These are phyloP conservation scores for Chlamydomonas schloesseri DNA, from an alignment of 139 green algal species.

Conservation along the genomic window DNA sequence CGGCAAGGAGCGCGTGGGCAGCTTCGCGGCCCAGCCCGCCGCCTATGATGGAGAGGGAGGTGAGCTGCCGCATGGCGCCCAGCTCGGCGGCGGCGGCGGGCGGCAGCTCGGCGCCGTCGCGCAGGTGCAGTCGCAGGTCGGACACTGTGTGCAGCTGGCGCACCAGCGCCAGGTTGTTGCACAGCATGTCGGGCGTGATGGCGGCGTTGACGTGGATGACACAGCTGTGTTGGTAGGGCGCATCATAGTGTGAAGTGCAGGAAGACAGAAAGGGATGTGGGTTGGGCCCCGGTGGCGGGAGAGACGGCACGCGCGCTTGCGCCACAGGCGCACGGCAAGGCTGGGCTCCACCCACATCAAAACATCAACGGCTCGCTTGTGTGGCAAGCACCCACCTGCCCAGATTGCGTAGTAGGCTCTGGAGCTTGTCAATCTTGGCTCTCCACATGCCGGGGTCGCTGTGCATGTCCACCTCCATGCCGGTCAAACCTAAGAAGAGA, in stretches of 20 bases:
- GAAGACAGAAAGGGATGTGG: no score
- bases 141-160: constrained; percentile 23
- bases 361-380: no score
- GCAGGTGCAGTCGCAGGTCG: constrained; percentile 20
- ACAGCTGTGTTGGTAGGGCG: no score
- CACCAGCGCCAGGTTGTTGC: constrained; percentile 25
- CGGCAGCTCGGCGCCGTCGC: constrained; percentile 34
- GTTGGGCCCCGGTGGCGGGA: no score
- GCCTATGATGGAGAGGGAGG: constrained; percentile 1
- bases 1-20: constrained; percentile 1
- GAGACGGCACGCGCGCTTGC: no score
- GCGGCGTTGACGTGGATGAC: constrained; percentile 34
- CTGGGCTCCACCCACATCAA: no score
- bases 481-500: constrained; percentile 15
- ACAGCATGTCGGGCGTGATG: constrained; percentile 18
- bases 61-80: constrained; percentile 19
- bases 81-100: constrained; percentile 30
- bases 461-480: constrained; percentile 50
- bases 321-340: no score
- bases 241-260: no score
- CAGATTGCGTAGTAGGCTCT: background rate
- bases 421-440: constrained; percentile 5
- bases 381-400: no score
- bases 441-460: constrained; percentile 21
- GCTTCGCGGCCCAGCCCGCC: constrained; percentile 4